Evolutionary conservation across 306 rosid genomes (phyloP).

Genomic region (Begonia peltatifolia): DNA sequence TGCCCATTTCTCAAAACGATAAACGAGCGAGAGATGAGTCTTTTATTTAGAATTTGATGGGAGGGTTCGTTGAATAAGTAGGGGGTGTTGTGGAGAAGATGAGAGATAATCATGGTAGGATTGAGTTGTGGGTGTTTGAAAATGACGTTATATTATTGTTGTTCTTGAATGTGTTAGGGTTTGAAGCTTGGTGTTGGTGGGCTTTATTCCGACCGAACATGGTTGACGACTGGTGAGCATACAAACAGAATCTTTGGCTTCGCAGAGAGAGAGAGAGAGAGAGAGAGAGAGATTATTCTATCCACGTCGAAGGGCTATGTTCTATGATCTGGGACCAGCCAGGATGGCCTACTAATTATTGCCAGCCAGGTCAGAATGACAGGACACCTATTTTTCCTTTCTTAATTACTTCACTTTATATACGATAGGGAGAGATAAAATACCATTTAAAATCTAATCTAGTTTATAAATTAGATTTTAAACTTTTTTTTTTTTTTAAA

Average conservation of each 20-base stretch:
- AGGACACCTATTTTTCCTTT: conserved; percentile 13
- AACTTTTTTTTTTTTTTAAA: too few species aligned
- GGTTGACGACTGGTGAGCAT: conserved; percentile 20
- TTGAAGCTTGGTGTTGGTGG: conserved; percentile 27
- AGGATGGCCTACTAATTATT: conserved; percentile 51
- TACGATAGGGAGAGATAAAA: too few species aligned
- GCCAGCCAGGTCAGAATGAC: conserved; percentile 23
- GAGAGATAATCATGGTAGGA: neutral
- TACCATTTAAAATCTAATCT: too few species aligned
- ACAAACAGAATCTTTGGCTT: conserved; percentile 21
- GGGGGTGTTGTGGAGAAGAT: neutral
- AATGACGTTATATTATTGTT: neutral
- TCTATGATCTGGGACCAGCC: conserved; percentile 42
- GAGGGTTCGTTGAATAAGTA: too few species aligned
- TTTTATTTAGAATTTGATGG: too few species aligned
- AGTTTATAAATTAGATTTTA: too few species aligned
- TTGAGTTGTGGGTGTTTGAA: neutral
- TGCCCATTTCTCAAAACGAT: neutral
- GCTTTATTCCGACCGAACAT: conserved; percentile 66
- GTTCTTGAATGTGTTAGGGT: conserved; percentile 12
- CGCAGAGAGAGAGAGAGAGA: conserved; percentile 8
- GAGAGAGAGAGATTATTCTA: conserved; percentile 9
- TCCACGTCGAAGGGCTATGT: conserved; percentile 29
- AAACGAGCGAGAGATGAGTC: too few species aligned
- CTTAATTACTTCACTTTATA: neutral